A percentile compares a stretch with the other conserved stretches of the same genome.
Conservation (phyloP, 116 monocot species). For the Cymodocea nodosa region DNA sequence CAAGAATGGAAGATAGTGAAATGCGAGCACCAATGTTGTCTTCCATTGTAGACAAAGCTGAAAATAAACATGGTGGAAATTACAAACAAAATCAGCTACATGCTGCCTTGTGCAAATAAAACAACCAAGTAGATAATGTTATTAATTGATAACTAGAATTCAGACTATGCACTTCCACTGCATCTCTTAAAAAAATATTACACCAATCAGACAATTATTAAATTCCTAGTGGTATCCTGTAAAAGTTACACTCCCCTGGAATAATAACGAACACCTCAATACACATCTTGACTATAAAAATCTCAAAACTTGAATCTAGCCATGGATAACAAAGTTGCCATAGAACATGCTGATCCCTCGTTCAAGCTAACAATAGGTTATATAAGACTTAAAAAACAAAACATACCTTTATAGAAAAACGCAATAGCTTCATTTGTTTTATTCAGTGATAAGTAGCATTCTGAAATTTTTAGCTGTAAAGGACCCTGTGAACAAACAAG, state of each 20-base stretch:
- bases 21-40: slow-evolving; percentile 62
- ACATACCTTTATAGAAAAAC: slow-evolving; percentile 65
- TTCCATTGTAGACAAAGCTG: slow-evolving; percentile 62
- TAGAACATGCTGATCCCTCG: too few relatives aligned
- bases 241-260: too few relatives aligned
- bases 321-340: too few relatives aligned
- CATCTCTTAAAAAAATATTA: too few relatives aligned
- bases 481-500: slow-evolving; percentile 25
- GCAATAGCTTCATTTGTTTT: slow-evolving; percentile 56
- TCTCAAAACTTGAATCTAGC: too few relatives aligned
- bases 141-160: too few relatives aligned
- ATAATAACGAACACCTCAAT: too few relatives aligned
- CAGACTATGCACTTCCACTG: too few relatives aligned
- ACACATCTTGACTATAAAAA: too few relatives aligned
- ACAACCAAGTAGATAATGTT: not conserved
- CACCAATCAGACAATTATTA: too few relatives aligned
- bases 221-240: too few relatives aligned
- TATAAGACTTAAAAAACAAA: not conserved
- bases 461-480: slow-evolving; percentile 62
- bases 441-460: slow-evolving; percentile 56
- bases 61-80: not conserved
- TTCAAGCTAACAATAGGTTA: not conserved
- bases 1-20: slow-evolving; percentile 56
- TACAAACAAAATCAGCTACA: slow-evolving; percentile 2
- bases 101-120: not conserved